Conservation (phyloP, 139 green algal genomes). For the Coelastrella sp. region DNA sequence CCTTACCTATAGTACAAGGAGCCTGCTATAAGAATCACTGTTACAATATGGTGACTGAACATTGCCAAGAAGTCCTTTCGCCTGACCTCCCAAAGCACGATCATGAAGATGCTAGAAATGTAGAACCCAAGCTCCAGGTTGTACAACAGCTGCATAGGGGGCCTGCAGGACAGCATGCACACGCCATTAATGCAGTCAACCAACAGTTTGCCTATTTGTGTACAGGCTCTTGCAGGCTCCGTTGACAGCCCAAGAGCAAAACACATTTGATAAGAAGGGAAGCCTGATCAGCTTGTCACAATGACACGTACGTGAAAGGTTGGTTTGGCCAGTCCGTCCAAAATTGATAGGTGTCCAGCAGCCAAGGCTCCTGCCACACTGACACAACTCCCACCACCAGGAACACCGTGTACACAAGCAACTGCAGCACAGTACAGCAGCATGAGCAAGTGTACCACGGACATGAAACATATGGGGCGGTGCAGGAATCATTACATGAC, state of each 20-base stretch:
- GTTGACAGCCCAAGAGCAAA: too few species aligned
- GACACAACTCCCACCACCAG: slow-evolving; percentile 45
- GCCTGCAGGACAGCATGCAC: slow-evolving; percentile 52
- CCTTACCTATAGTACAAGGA: slow-evolving; percentile 36
- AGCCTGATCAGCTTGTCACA: too few species aligned
- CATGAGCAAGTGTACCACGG: background rate
- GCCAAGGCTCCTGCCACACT: slow-evolving; percentile 55
- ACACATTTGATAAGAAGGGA: too few species aligned
- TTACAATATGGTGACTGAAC: slow-evolving; percentile 76
- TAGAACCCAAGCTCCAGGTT: slow-evolving; percentile 70
- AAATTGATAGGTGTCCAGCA: slow-evolving; percentile 57
- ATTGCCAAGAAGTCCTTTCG: slow-evolving; percentile 79
- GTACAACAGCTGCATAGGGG: slow-evolving; percentile 62
- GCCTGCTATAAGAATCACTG: slow-evolving; percentile 58
- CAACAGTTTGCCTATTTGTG: too few species aligned
- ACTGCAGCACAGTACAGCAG: slow-evolving; percentile 1
- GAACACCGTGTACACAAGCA: background rate
- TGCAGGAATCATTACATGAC: too few species aligned
- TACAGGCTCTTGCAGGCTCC: too few species aligned
- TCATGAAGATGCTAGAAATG: slow-evolving; percentile 64
- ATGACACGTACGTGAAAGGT: slow-evolving; percentile 58
- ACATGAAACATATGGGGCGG: too few species aligned
- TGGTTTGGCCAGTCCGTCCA: slow-evolving; percentile 70
- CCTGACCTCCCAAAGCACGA: slow-evolving; percentile 75
- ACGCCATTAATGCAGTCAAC: too few species aligned